phyloP scores from a whole-genome alignment of 345 rosid genomes.

The Streptanthus diversifolius region DNA sequence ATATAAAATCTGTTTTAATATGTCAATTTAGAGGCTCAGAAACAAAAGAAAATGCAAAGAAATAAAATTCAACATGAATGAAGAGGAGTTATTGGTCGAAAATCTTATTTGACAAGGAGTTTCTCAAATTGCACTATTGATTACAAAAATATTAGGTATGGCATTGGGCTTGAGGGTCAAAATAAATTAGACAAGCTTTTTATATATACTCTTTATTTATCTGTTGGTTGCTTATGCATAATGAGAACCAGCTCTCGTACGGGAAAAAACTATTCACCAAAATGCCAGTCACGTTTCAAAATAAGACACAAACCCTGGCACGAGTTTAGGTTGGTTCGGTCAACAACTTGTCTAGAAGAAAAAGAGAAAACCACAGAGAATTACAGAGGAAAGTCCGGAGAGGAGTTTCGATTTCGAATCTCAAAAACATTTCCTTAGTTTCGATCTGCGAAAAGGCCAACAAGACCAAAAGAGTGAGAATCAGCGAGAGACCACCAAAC shows the following conservation, averaged over 20 bases:
- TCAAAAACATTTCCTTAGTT: conserved; percentile 10
- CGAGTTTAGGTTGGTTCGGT: neutral
- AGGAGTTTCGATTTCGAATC: conserved; percentile 15
- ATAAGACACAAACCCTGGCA: neutral
- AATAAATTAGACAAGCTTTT: no score
- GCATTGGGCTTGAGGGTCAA: no score
- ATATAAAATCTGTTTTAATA: no score
- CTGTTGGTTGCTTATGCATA: no score
- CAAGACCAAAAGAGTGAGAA: neutral
- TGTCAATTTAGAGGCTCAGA: no score
- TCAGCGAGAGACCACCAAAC: conserved; percentile 8
- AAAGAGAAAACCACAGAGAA: neutral
- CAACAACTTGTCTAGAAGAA: neutral
- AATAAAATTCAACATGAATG: no score
- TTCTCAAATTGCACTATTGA: no score
- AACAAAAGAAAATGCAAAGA: no score
- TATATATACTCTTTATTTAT: no score
- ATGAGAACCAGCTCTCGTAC: neutral
- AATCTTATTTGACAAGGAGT: no score
- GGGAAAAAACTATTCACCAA: neutral
- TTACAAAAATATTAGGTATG: no score
- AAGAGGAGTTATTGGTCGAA: no score
- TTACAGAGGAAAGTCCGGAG: neutral
- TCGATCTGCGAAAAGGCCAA: conserved; percentile 1
- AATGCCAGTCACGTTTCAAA: neutral